Conservation (phyloP, 345 rosid genomes). For the Zanthoxylum bungeanum region DNA sequence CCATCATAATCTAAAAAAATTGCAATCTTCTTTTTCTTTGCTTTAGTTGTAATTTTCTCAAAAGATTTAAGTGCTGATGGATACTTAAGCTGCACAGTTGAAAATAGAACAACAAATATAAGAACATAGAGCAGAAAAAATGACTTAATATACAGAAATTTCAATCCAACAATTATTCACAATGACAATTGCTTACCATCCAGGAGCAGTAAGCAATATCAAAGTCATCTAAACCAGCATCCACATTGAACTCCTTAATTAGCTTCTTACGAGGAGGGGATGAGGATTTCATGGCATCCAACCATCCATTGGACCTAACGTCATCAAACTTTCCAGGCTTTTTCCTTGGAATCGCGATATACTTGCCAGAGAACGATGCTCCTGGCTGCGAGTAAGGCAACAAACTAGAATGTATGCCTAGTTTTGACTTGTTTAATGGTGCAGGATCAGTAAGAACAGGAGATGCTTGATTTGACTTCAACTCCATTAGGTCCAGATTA, state of each 20-base stretch:
- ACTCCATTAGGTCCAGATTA: constrained; percentile 51
- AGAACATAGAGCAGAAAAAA: neutral
- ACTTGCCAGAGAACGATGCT: constrained; percentile 46
- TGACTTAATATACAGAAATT: neutral
- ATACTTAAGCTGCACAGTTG: constrained; percentile 55
- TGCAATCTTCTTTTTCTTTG: constrained; percentile 75
- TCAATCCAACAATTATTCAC: neutral
- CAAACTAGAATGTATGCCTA: constrained; percentile 51
- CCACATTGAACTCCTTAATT: constrained; percentile 49
- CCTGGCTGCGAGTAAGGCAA: constrained; percentile 45
- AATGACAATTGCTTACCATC: constrained; percentile 49
- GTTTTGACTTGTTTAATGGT: constrained; percentile 60
- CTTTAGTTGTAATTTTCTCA: constrained; percentile 48
- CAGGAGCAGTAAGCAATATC: constrained; percentile 62
- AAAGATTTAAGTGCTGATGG: constrained; percentile 80
- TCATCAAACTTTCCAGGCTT: constrained; percentile 74
- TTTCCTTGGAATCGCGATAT: constrained; percentile 42
- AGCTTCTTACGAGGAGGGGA: constrained; percentile 89
- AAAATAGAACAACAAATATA: neutral
- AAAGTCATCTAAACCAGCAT: constrained; percentile 53
- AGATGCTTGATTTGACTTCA: constrained; percentile 62
- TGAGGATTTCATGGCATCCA: constrained; percentile 92
- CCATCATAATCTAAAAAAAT: constrained; percentile 88
- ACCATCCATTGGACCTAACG: constrained; percentile 86
- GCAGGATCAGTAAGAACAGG: constrained; percentile 70